Conservation (phyloP, 2,329 filamentous ascomycete species). For the Ambrosiella xylebori region DNA sequence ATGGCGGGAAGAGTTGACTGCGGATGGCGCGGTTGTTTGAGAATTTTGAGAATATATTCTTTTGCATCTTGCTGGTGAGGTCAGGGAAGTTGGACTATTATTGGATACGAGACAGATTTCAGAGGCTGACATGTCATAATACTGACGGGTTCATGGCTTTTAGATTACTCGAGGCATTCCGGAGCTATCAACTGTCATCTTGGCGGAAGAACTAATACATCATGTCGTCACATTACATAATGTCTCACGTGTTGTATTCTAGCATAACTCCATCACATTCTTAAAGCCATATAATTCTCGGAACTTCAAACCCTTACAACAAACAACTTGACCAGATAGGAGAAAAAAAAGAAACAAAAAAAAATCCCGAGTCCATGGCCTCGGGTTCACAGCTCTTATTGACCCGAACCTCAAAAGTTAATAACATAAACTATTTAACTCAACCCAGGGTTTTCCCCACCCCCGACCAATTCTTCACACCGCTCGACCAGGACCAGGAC, state of each 20-base stretch:
- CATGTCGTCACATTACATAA: too few species aligned
- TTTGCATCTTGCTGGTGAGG: neutral
- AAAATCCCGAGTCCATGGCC: slow-evolving; percentile 5
- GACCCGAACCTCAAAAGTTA: neutral
- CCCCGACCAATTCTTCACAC: neutral
- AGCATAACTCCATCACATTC: neutral
- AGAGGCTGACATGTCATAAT: neutral
- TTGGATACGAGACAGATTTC: neutral
- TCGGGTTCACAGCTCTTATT: neutral
- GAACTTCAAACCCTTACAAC: neutral
- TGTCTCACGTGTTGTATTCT: too few species aligned
- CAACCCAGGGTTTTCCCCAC: slow-evolving; percentile 4
- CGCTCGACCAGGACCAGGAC: too few species aligned
- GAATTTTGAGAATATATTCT: neutral
- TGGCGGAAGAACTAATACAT: neutral
- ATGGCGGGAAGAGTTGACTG: neutral
- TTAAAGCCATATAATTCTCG: neutral
- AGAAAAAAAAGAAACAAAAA: neutral
- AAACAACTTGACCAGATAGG: neutral
- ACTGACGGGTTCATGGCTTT: neutral
- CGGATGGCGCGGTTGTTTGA: neutral
- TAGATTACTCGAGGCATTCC: neutral
- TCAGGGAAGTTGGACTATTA: neutral
- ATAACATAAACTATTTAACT: neutral
- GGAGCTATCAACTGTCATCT: neutral